Conservation (phyloP, 345 rosid genomes). For the Citrus inodora region DNA sequence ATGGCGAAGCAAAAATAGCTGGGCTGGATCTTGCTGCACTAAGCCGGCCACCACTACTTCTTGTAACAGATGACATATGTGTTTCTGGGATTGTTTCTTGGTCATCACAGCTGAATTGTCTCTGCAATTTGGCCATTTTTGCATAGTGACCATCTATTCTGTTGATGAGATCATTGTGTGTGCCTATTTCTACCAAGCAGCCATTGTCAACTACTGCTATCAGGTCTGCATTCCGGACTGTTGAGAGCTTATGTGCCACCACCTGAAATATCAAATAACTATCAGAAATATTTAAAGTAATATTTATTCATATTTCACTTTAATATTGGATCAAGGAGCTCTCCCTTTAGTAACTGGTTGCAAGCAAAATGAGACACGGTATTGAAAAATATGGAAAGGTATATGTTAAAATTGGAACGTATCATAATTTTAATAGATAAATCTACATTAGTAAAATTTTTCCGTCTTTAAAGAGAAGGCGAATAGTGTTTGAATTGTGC, state of each 20-base stretch:
- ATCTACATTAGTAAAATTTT: too few species aligned
- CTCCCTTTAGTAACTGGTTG: neutral
- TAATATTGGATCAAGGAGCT: neutral
- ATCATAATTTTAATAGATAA: neutral
- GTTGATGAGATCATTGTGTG: conserved; percentile 59
- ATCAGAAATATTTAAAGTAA: neutral
- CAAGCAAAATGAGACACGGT: neutral
- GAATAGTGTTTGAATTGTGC: too few species aligned
- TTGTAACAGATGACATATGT: conserved; percentile 37
- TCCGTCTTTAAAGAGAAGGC: too few species aligned
- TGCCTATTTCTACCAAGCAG: conserved; percentile 52
- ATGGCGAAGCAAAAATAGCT: conserved; percentile 40
- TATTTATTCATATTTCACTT: neutral
- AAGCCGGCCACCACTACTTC: conserved; percentile 43
- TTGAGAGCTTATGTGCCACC: conserved; percentile 84
- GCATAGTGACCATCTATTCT: conserved; percentile 56
- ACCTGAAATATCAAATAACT: conserved; percentile 39
- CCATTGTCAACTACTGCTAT: conserved; percentile 71
- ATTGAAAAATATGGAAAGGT: too few species aligned
- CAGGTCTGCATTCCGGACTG: conserved; percentile 63
- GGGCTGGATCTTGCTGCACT: conserved; percentile 56
- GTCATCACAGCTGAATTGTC: conserved; percentile 45
- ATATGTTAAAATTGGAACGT: neutral
- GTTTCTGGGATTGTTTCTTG: conserved; percentile 37
- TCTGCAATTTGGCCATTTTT: conserved; percentile 54